Conservation (phyloP, 495 filamentous ascomycete species). For the Hypoxylon lenormandii region DNA sequence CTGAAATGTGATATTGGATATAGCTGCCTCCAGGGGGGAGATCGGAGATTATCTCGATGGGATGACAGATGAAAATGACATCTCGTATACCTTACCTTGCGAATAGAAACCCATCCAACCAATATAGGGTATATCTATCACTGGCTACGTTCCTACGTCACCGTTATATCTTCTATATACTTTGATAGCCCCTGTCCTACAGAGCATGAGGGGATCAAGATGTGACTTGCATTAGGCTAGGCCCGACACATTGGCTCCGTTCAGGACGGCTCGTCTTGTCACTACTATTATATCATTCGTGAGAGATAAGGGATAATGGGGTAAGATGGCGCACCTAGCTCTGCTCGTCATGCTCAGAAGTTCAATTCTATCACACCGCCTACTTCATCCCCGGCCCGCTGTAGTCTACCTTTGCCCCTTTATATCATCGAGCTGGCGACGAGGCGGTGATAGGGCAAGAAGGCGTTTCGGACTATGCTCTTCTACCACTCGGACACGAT, state of each 20-base stretch:
- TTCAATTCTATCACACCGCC: conserved; percentile 15
- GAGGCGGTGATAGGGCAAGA: conserved; percentile 13
- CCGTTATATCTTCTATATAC: background rate
- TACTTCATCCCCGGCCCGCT: background rate
- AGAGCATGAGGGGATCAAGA: background rate
- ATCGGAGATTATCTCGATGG: no score
- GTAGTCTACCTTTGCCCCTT: background rate
- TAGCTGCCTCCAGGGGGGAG: background rate
- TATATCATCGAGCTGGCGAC: background rate
- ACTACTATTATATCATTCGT: conserved; percentile 12
- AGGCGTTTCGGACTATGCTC: background rate
- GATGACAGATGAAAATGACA: no score
- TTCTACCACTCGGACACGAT: conserved; percentile 11
- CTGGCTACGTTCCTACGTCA: background rate
- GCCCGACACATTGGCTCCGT: background rate
- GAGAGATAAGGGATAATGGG: conserved; percentile 24
- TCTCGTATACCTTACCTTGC: no score
- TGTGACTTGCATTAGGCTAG: conserved; percentile 1
- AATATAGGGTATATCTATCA: background rate
- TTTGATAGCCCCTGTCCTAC: background rate
- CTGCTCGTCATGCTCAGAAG: conserved; percentile 6
- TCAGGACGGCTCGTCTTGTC: background rate
- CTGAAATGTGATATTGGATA: conserved; percentile 3
- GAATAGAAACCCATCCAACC: no score
- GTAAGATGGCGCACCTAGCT: conserved; percentile 1